Base-by-base conservation (phyloP, 495 filamentous ascomycete genomes). In the Talaromyces wortmannii region DNA sequence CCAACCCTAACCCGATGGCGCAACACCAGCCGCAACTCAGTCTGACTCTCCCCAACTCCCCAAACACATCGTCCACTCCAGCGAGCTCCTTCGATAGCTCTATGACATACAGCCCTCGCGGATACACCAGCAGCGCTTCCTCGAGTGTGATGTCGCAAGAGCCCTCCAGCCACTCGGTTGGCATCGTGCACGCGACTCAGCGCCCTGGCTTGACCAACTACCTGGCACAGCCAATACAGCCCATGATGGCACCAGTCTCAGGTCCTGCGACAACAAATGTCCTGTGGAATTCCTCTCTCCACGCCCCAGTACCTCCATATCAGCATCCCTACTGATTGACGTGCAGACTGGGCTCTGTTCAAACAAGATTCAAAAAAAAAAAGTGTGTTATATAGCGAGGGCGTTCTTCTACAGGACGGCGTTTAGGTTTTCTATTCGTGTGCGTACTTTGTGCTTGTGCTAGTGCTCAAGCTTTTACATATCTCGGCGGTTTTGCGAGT, bases 61-160 rank as follows among this genome's bases (percentile, higher is more conserved):
- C 15, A 11, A 8, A 15, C 23, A 17, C 36, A 6, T 53, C 52
- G 6, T 45, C 52, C 10, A 53, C 52, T 16, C 52, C 36, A 12
- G 43, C 52, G 18, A 53, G 52, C 52, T 53, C 52, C 18, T 53
- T 45, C 31, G 52, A 53, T 30, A 53, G 52, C 52, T 45, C 11
- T 29, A 15, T 53, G 12, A 16, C 36, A 5, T 53, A 53, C 50
- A 52, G 50, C 17, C 50, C 50, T 6, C 50, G 50, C 23, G 33
- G 43, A 2, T 52, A 52, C 16, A 43, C 16, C 18, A 53, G 52
- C 52, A 53, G 52, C 17, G 18, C 52, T 13, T 16, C 23, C 1
- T 51, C 46, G 4, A 65, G 48, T 0, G 47, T 61, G 10, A 30
- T 42, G 63, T 69, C 63, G 48, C 66, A 69, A 47, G 56, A 59